Conservation (phyloP, 108 stramenopile species). For the Cyclotella cryptica region DNA sequence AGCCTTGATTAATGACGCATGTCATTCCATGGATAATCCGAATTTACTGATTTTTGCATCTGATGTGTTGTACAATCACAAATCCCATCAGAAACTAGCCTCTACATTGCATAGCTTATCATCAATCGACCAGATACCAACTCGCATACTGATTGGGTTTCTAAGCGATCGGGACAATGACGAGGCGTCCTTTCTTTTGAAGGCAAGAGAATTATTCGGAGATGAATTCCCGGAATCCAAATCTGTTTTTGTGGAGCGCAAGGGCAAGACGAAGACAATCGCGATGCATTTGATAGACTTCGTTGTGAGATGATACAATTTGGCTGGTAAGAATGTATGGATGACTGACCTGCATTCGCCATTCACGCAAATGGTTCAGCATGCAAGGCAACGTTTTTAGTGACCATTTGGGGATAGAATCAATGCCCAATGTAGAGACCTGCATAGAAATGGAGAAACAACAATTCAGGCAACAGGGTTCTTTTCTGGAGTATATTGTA, state of each 20-base stretch:
- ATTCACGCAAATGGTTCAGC: too few relatives aligned
- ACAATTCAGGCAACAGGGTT: too few relatives aligned
- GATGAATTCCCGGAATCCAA: neutral
- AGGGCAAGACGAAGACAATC: neutral
- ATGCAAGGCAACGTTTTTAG: too few relatives aligned
- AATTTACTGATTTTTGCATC: conserved; percentile 2
- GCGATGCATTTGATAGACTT: neutral
- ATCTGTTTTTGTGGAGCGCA: conserved; percentile 4
- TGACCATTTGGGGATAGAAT: too few relatives aligned
- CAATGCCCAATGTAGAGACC: too few relatives aligned
- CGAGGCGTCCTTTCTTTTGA: neutral
- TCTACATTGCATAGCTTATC: neutral
- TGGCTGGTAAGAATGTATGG: neutral
- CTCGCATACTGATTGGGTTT: conserved; percentile 10
- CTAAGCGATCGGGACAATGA: conserved; percentile 7
- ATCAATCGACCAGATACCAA: neutral
- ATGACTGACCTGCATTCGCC: neutral
- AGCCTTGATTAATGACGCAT: neutral
- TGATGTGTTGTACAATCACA: conserved; percentile 2
- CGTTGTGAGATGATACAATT: neutral
- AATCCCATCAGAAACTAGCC: neutral
- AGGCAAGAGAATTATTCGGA: neutral
- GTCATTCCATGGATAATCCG: neutral
- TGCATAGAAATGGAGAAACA: too few relatives aligned
- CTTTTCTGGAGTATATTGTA: too few relatives aligned